Conservation (phyloP, 768 basidiomycete genomes). For the Leucocoprinus sp. region DNA sequence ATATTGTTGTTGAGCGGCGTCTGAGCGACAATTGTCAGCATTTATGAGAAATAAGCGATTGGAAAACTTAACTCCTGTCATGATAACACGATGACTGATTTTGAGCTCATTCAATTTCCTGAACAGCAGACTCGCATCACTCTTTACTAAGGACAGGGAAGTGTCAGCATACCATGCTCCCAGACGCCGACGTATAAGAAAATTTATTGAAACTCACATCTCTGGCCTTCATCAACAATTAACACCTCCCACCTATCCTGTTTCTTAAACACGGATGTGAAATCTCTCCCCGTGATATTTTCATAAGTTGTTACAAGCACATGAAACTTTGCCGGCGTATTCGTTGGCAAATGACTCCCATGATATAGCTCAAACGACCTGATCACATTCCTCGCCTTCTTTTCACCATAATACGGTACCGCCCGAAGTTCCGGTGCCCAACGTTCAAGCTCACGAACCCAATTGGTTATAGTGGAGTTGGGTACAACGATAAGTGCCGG, state of each 20-base stretch:
- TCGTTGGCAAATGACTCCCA: slow-evolving; percentile 26
- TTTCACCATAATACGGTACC: slow-evolving; percentile 82
- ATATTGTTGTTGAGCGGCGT: slow-evolving; percentile 98
- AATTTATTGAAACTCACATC: slow-evolving; percentile 44
- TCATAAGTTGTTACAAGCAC: slow-evolving; percentile 94
- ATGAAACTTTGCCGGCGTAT: slow-evolving; percentile 65
- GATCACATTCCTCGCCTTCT: slow-evolving; percentile 71
- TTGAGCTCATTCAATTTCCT: slow-evolving; percentile 75
- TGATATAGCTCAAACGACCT: slow-evolving; percentile 78
- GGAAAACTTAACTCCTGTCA: slow-evolving; percentile 66
- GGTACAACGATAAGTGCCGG: slow-evolving; percentile 92
- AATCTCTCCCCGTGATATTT: slow-evolving; percentile 68
- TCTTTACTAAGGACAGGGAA: slow-evolving; percentile 57
- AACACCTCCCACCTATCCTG: slow-evolving; percentile 92
- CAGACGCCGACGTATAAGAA: not conserved
- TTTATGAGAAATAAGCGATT: not conserved
- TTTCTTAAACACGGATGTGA: slow-evolving; percentile 64
- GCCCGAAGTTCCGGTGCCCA: slow-evolving; percentile 73
- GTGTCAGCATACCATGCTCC: too few relatives aligned
- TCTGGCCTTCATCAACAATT: slow-evolving; percentile 89
- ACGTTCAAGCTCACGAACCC: slow-evolving; percentile 90
- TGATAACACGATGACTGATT: slow-evolving; percentile 71
- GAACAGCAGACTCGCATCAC: slow-evolving; percentile 71
- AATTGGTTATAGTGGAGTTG: slow-evolving; percentile 92
- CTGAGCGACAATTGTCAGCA: slow-evolving; percentile 24